Evolutionary conservation across 495 filamentous ascomycete genomes (phyloP), one percentile per base, ranked within the genome.

Genomic region (Bombardia bombarda): DNA sequence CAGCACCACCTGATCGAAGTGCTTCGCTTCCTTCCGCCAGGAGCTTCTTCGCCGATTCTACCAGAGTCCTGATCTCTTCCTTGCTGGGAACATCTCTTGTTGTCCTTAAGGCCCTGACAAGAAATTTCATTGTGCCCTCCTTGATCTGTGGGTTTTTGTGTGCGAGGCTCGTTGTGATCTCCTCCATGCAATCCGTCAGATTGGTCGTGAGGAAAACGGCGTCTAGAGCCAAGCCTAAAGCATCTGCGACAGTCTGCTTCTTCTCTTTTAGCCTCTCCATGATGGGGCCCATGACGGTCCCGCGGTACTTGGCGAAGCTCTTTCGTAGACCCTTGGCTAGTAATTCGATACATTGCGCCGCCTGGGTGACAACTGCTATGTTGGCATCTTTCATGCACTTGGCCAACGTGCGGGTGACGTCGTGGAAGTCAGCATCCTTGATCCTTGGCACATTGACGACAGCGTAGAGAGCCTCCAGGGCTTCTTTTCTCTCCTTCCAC

Each of bases 381-480:
- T 99, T 99, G 37, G 93, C 92, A 57, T 99, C 93, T 61, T 97
- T 97, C 90, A 97, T 97, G 52, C 78, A 86, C 60, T 96, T 97
- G 21, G 92, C 92, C 33, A 97, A 67, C 4, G 73, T 77, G 33
- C 82, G 75, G 32, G 85, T 77, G 54, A 95, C 79, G 47, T 97
- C 89, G 61, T 82, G 77, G 50, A 84, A 99, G 31, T 82, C 83
- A 3, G 78, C 89, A 45, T 97, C 92, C 62, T 94, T 90, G 58
- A 99, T 95, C 41, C 83, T 78, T 18, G 92, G 90, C 14, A 92
- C 81, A 56, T 97, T 95, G 41, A 93, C 63, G 7, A 77, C 70
- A 10, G 71, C 71, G 54, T 83, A 82, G 3, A 96, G 66, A 6
- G 80, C 90, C 45, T 99, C 93, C 21, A 96, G 67, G 0, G 87